These are phyloP conservation scores for Pseudohalonectria lignicola DNA, from an alignment of 2,329 filamentous ascomycete species.

Conservation along the genomic window DNA sequence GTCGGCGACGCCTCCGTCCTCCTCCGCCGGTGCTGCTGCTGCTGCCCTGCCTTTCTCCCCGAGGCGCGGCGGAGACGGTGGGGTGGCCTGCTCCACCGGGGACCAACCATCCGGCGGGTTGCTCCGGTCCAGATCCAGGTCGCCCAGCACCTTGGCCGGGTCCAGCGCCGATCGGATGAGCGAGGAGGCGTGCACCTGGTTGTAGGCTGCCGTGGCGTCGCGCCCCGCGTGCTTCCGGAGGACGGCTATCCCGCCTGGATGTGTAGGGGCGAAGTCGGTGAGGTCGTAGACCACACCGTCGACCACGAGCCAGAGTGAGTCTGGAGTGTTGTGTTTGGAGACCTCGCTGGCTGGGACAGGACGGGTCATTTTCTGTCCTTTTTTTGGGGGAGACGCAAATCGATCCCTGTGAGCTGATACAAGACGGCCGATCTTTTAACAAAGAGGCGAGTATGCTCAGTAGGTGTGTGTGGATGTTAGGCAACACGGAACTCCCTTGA, in stretches of 20 bases:
- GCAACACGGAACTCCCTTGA: no score
- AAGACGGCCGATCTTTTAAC: no score
- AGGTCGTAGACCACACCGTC: conserved; percentile 60
- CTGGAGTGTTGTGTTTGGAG: conserved; percentile 31
- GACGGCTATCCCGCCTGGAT: conserved; percentile 26
- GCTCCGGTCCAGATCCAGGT: conserved; percentile 33
- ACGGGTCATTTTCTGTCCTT: not conserved
- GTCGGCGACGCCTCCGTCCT: not conserved
- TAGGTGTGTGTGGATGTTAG: no score
- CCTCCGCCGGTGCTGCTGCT: not conserved
- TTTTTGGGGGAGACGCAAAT: no score
- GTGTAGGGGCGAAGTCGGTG: conserved; percentile 45
- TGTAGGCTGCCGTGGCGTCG: conserved; percentile 42
- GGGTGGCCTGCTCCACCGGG: conserved; percentile 32
- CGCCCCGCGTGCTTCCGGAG: conserved; percentile 38
- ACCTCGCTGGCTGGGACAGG: conserved; percentile 20
- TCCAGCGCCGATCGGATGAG: conserved; percentile 28
- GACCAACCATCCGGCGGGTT: conserved; percentile 21
- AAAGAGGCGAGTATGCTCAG: no score
- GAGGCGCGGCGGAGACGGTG: conserved; percentile 10
- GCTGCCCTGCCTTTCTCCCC: not conserved
- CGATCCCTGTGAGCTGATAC: no score
- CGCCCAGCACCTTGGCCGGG: conserved; percentile 34
- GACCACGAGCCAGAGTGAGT: conserved; percentile 57
- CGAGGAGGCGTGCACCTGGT: conserved; percentile 34